These are phyloP conservation scores for Talaromyces rugulosus DNA, from an alignment of 2,329 filamentous ascomycete genomes.

Conservation along the genomic window DNA sequence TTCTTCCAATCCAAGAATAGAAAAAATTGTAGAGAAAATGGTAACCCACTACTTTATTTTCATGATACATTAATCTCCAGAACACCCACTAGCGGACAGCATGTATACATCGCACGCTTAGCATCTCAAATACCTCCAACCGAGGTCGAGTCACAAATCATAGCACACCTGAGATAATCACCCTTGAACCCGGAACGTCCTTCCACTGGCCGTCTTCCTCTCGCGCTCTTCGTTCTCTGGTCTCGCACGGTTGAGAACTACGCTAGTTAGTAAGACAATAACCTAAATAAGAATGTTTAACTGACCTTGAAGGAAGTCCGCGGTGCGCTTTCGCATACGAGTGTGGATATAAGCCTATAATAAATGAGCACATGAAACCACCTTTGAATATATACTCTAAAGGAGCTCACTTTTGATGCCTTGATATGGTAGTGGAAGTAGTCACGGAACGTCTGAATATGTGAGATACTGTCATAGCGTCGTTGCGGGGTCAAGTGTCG, in stretches of 20 bases:
- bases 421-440: slow-evolving; percentile 99
- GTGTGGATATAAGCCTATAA: slow-evolving; percentile 92
- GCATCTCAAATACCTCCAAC: neutral
- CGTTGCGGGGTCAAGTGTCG: slow-evolving; percentile 87
- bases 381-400: neutral
- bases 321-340: slow-evolving; percentile 93
- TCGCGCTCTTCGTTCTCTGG: slow-evolving; percentile 97
- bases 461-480: slow-evolving; percentile 92
- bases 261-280: slow-evolving; percentile 30
- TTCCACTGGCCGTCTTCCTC: slow-evolving; percentile 93
- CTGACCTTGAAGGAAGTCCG: slow-evolving; percentile 94
- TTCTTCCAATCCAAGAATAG: neutral
- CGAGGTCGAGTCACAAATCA: neutral
- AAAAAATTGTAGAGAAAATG: neutral
- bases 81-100: neutral
- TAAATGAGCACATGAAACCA: slow-evolving; percentile 4
- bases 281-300: neutral
- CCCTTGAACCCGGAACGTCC: slow-evolving; percentile 72
- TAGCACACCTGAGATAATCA: slow-evolving; percentile 18
- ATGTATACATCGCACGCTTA: neutral
- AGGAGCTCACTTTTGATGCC: slow-evolving; percentile 72
- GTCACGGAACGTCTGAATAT: slow-evolving; percentile 99
- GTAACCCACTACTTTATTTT: neutral
- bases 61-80: neutral
- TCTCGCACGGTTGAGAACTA: slow-evolving; percentile 90